These are phyloP conservation scores for Fraxinus pennsylvanica DNA, from an alignment of 257 asterid genomes.

Conservation along the genomic window DNA sequence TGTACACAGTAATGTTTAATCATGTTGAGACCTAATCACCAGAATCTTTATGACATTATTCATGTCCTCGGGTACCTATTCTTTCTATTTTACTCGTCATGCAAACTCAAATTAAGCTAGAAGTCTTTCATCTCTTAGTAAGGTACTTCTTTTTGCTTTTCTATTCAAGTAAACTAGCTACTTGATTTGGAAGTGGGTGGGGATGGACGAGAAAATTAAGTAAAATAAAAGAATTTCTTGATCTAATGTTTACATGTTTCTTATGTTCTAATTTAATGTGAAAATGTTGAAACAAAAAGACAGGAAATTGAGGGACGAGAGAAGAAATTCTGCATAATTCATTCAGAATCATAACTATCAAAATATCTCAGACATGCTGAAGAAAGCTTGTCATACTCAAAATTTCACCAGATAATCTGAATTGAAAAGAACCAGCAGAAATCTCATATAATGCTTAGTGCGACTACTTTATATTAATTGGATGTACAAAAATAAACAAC, in stretches of 20 bases:
- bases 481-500: neutral
- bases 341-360: neutral
- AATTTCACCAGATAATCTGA: neutral
- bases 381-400: neutral
- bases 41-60: neutral
- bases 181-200: neutral
- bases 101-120: neutral
- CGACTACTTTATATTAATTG: neutral
- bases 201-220: neutral
- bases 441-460: neutral
- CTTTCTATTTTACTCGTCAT: neutral
- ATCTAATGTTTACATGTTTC: neutral
- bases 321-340: neutral
- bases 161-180: neutral
- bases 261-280: neutral
- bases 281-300: neutral
- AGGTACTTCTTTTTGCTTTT: neutral
- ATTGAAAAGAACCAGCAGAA: neutral
- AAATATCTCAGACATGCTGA: neutral
- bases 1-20: neutral
- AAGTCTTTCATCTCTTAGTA: too few species aligned
- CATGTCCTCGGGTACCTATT: neutral
- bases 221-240: neutral
- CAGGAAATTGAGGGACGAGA: neutral
- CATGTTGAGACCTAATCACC: neutral